Base-by-base conservation (phyloP, 305 asterid species). In the Plantago lanceolata region DNA sequence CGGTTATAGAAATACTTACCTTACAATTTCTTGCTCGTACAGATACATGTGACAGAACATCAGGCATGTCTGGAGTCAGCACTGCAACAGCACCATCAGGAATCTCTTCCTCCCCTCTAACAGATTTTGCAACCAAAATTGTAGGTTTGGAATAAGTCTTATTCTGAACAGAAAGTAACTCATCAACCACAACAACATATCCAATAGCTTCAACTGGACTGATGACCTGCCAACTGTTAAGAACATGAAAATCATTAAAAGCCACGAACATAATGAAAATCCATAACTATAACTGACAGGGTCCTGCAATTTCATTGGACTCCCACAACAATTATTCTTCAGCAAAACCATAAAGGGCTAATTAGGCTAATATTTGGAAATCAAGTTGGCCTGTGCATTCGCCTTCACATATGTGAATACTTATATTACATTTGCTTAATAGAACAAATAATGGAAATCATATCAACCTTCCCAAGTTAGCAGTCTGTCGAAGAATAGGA, bases 41-140 rank as follows among this genome's bases (percentile, higher is more conserved):
- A 78, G 99, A 90, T 75, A 94, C 99, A 76, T 94, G 99, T 24
- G 99, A 94, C 43, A 94, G 83, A 68, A 94, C 99, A 81, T 94
- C 99, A 63, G 99, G 99, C 96, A 94, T 94, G 78, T 94, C 99
- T 13, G 96, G 96, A 45, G 99, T 94, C 70, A 94, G 74, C 72
- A 94, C 94, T 21, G 97, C 97, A 59, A 88, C 96, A 55, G 79
- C 79, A 71, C 99, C 99, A 78, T 90, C 96, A 55, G 97, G 99
- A 75, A 94, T 94, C 84, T 94, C 99, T 75, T 94, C 99, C 80
- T 94, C 97, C 37, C 97, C 99, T 65, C 71, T 94, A 45, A 94
- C 99, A 78, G 88, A 82, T 77, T 86, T 90, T 59, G 96, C 96
- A 57, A 94, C 88, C 80, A 94, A 84, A 72, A 94, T 84, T 52